phyloP scores from a whole-genome alignment of 768 basidiomycete genomes.

The Phlebiopsis flavidoalba region DNA sequence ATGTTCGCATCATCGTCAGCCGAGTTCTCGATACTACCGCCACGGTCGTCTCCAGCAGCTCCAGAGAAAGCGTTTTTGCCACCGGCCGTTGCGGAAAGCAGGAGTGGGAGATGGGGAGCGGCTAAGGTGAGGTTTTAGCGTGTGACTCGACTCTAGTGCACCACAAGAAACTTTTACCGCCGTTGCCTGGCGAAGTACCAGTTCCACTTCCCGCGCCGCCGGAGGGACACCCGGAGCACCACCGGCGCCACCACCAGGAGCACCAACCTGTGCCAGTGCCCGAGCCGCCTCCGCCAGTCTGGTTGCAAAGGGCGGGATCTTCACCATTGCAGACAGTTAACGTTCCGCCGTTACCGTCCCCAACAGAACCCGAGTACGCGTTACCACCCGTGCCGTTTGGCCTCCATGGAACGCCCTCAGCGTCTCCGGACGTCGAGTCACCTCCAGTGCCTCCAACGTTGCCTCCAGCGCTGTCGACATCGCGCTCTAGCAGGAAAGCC shows the following conservation, averaged over 20 bases:
- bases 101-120: slow-evolving; percentile 5
- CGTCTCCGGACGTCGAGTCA: slow-evolving; percentile 10
- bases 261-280: not conserved
- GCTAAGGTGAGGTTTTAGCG: not conserved
- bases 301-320: not conserved
- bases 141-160: not conserved
- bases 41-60: slow-evolving; percentile 9
- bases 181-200: not conserved
- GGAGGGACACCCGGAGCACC: not conserved
- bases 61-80: slow-evolving; percentile 14
- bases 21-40: slow-evolving; percentile 13
- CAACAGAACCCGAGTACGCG: slow-evolving; percentile 12
- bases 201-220: not conserved
- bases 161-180: not conserved
- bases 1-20: slow-evolving; percentile 10
- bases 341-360: slow-evolving; percentile 11
- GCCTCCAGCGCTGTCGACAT: slow-evolving; percentile 12
- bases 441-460: slow-evolving; percentile 12
- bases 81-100: slow-evolving; percentile 8
- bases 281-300: slow-evolving; percentile 1
- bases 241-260: not conserved
- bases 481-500: too few relatives aligned
- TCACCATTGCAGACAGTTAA: slow-evolving; percentile 9
- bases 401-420: slow-evolving; percentile 13
- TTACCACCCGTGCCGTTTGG: slow-evolving; percentile 10